These are phyloP conservation scores for Picea sitchensis DNA, from an alignment of 75 land plant species.

Conservation along the genomic window DNA sequence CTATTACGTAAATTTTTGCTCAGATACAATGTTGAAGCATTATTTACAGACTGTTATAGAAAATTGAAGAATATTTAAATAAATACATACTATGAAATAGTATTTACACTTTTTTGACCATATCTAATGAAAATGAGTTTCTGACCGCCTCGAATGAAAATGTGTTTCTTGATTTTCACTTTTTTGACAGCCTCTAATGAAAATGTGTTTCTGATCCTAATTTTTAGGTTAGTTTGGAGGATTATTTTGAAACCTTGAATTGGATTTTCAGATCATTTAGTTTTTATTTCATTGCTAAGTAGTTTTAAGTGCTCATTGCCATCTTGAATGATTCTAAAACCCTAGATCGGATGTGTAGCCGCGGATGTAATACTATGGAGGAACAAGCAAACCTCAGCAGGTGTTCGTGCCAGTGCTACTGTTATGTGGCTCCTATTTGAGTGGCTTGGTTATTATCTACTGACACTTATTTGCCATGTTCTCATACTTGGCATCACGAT, in stretches of 20 bases:
- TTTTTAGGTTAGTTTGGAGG: neutral
- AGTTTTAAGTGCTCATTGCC: neutral
- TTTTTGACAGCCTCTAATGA: neutral
- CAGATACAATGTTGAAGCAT: too few relatives aligned
- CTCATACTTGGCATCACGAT: constrained; percentile 37
- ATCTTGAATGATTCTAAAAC: neutral
- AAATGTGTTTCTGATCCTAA: neutral
- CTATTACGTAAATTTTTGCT: too few relatives aligned
- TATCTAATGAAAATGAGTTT: too few relatives aligned
- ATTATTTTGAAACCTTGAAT: neutral
- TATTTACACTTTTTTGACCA: too few relatives aligned
- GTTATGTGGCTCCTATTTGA: constrained; percentile 73
- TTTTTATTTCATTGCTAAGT: neutral
- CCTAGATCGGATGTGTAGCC: constrained; percentile 29
- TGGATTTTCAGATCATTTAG: neutral
- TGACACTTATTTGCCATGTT: constrained; percentile 50
- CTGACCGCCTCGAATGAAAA: neutral
- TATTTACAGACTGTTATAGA: too few relatives aligned
- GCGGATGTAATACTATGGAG: constrained; percentile 83
- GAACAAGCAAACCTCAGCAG: constrained; percentile 66
- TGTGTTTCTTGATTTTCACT: neutral
- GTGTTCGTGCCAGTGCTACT: constrained; percentile 55
- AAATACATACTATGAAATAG: too few relatives aligned
- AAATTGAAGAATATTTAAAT: too few relatives aligned
- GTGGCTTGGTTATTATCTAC: constrained; percentile 57